Conservation (phyloP, 1,139 yeast genomes). For the Nakaseomyces kungkrabaensis region DNA sequence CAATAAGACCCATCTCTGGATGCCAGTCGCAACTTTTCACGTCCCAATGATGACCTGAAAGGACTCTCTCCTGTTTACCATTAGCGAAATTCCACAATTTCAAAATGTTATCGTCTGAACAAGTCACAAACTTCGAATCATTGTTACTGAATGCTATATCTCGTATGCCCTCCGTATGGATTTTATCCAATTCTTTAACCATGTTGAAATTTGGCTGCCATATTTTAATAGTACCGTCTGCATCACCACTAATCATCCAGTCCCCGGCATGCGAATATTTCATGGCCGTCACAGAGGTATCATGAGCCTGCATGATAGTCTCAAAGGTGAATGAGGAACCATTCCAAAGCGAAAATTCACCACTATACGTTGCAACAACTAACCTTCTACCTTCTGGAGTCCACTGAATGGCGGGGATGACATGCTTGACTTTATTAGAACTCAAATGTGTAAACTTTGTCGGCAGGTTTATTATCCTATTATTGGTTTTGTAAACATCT, state of each 20-base stretch:
- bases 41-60: slow-evolving; percentile 97
- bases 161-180: slow-evolving; percentile 70
- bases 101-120: slow-evolving; percentile 81
- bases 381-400: slow-evolving; percentile 93
- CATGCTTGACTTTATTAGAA: slow-evolving; percentile 84
- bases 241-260: slow-evolving; percentile 91
- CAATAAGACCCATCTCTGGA: slow-evolving; percentile 71
- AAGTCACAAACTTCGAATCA: slow-evolving; percentile 82
- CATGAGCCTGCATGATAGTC: slow-evolving; percentile 98
- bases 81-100: slow-evolving; percentile 93
- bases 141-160: slow-evolving; percentile 86
- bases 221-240: slow-evolving; percentile 80
- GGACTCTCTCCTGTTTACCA: slow-evolving; percentile 70
- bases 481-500: slow-evolving; percentile 42
- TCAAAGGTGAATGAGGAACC: slow-evolving; percentile 93
- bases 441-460: slow-evolving; percentile 85
- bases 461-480: slow-evolving; percentile 48
- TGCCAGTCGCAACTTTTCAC: slow-evolving; percentile 98
- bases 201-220: slow-evolving; percentile 98
- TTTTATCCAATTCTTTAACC: slow-evolving; percentile 68
- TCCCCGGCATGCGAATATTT: slow-evolving; percentile 85
- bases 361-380: slow-evolving; percentile 83
- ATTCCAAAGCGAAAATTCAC: slow-evolving; percentile 96
- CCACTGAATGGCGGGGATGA: slow-evolving; percentile 86
- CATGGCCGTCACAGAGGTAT: slow-evolving; percentile 71